Percentiles rank a stretch among this genome's conserved stretches.
Conservation (phyloP, 768 basidiomycete genomes). For the Hemileccinum rubropunctum region DNA sequence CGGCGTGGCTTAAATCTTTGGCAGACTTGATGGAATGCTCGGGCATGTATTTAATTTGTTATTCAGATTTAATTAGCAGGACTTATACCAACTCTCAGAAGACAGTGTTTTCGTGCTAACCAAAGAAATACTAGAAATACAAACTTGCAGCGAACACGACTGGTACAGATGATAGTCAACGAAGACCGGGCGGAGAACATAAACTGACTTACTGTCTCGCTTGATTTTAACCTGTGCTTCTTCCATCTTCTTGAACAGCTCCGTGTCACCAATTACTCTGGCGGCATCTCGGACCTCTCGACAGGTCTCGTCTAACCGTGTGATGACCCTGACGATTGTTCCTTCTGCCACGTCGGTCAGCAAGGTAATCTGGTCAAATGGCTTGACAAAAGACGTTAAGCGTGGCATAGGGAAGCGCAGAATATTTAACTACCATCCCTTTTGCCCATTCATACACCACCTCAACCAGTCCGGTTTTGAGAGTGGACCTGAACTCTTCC, state of each 20-base stretch:
- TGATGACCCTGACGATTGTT: slow-evolving; percentile 95
- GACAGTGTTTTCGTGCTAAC: no score
- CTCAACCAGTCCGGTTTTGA: slow-evolving; percentile 91
- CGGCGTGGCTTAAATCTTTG: slow-evolving; percentile 15
- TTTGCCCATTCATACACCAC: slow-evolving; percentile 99
- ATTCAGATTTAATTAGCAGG: no score
- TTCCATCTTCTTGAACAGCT: slow-evolving; percentile 97
- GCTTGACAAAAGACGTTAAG: slow-evolving; percentile 45
- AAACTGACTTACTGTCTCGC: slow-evolving; percentile 77
- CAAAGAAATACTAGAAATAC: slow-evolving; percentile 58
- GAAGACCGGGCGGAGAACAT: neutral
- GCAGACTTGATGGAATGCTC: slow-evolving; percentile 20
- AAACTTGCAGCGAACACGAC: slow-evolving; percentile 86
- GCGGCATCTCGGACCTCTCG: slow-evolving; percentile 96
- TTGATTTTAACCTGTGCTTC: slow-evolving; percentile 92
- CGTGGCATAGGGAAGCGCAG: neutral
- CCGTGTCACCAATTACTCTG: slow-evolving; percentile 93
- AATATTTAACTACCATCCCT: slow-evolving; percentile 76
- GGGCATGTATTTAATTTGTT: no score
- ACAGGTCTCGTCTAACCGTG: slow-evolving; percentile 94
- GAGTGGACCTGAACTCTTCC: slow-evolving; percentile 71
- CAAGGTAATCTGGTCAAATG: slow-evolving; percentile 90
- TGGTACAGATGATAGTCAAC: slow-evolving; percentile 28
- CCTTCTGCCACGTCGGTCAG: slow-evolving; percentile 96
- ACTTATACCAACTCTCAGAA: no score